Evolutionary conservation across 2,329 filamentous ascomycete genomes (phyloP), one percentile per base, ranked within the genome.

Genomic region (Cadophora malorum): DNA sequence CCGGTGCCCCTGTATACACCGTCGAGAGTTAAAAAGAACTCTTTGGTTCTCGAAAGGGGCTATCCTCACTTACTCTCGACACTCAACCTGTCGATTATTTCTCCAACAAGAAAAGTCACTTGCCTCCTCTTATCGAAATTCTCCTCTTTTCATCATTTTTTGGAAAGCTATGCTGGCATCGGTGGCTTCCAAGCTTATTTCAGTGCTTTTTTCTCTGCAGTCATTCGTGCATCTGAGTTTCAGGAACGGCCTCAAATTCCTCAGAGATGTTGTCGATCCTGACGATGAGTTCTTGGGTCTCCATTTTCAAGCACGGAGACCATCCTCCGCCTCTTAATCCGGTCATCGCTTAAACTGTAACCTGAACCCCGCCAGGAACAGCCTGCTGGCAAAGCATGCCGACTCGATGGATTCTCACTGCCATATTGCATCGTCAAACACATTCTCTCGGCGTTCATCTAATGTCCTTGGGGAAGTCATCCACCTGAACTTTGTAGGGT

Each of bases 381-480:
- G 45, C 45, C n/a, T 49, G 45, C 45, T 49, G 7, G 45, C 45
- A 49, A 49, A 21, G 1, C 19, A 8, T 21, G 19, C 19, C n/a
- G 19, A 49, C 45, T 49, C n/a, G 45, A 49, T 21, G 45, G 45
- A 49, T 49, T 49, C n/a, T 21, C n/a, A 49, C 45, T 21, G 45
- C 45, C 45, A 49, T 49, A 21, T 49, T 49, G 45, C 19, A 49
- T 49, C 45, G 21, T 49, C 45, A 49, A 49, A 49, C 45, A 49
- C n/a, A 49, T 49, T 6, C n/a, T 49, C 45, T 49, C 45, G 45
- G 45, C 45, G 45, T 53, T 49, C 61, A 53, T 33, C 19, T 52
- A 49, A 53, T 25, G 6, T 38, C 35, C 45, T 33, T 23, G 23
- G 35, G 35, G n/a, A 33, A 21, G 28, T 1, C 6, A 31, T 31